Evolutionary conservation across 305 asterid species (phyloP).

Genomic region (Rubia peregrina): DNA sequence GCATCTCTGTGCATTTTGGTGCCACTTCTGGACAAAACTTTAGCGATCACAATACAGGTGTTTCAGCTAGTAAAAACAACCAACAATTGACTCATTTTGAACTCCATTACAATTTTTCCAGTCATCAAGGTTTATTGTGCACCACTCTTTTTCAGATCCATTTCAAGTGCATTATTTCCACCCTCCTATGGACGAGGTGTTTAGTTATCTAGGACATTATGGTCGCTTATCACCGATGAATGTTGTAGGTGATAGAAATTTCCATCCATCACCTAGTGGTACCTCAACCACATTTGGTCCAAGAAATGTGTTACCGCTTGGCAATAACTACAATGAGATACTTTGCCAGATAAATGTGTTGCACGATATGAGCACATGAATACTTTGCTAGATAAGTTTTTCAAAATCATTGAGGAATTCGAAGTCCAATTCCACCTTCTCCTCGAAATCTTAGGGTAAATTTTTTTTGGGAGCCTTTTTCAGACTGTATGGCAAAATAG

Average conservation of each 20-base stretch:
- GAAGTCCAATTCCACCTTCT: too few relatives aligned
- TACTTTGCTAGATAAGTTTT: too few relatives aligned
- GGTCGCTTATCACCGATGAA: conserved; percentile 40
- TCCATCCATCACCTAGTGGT: conserved; percentile 20
- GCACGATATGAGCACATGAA: too few relatives aligned
- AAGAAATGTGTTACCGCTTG: conserved; percentile 36
- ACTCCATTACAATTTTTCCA: conserved; percentile 47
- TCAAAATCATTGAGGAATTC: too few relatives aligned
- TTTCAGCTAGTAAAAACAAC: conserved; percentile 37
- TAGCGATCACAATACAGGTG: conserved; percentile 43
- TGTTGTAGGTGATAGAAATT: conserved; percentile 30
- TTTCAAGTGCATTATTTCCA: conserved; percentile 63
- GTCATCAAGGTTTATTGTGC: conserved; percentile 53
- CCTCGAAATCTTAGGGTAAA: too few relatives aligned
- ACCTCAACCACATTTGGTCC: conserved; percentile 39
- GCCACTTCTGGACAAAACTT: conserved; percentile 48
- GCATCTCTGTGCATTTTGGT: conserved; percentile 38
- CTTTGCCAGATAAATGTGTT: too few relatives aligned
- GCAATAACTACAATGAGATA: conserved; percentile 39
- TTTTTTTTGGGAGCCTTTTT: neutral
- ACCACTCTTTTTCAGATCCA: conserved; percentile 54
- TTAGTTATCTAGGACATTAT: conserved; percentile 43
- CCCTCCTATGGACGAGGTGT: conserved; percentile 44
- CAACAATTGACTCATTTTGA: conserved; percentile 39
- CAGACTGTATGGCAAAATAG: conserved; percentile 56